phyloP scores from a whole-genome alignment of 306 rosid species.

The Rosa chinensis region DNA sequence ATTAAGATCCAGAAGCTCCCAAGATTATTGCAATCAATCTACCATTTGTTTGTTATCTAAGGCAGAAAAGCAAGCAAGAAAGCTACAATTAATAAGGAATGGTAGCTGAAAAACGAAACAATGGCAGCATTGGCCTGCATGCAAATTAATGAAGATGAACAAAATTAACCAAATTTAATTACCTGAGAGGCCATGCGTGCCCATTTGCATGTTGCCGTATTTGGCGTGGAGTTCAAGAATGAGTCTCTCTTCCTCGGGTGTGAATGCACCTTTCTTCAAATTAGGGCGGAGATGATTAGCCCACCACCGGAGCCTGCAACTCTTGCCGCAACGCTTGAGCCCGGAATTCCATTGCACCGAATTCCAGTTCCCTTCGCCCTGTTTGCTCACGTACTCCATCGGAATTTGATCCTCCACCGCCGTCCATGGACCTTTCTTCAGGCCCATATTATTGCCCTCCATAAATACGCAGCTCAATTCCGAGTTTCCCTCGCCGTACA shows the following conservation, averaged over 20 bases:
- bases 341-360: conserved; percentile 68
- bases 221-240: conserved; percentile 78
- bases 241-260: conserved; percentile 70
- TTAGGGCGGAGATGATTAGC: conserved; percentile 87
- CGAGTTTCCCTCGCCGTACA: conserved; percentile 24
- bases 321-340: conserved; percentile 81
- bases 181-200: conserved; percentile 97
- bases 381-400: conserved; percentile 72
- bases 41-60: no score
- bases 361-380: conserved; percentile 95
- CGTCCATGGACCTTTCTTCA: conserved; percentile 95
- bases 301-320: conserved; percentile 98
- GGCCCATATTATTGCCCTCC: conserved; percentile 21
- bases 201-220: conserved; percentile 93
- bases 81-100: no score
- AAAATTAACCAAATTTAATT: background rate
- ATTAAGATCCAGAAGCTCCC: background rate
- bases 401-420: conserved; percentile 69
- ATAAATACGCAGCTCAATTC: conserved; percentile 19
- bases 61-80: no score
- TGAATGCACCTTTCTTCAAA: conserved; percentile 75
- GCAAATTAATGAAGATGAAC: background rate
- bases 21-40: background rate
- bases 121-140: background rate
- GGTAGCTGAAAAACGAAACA: background rate